A percentile compares a stretch with the other conserved stretches of the same genome.
Evolutionary conservation across 106 monocot species (phyloP).

Genomic region (Acorus gramineus): DNA sequence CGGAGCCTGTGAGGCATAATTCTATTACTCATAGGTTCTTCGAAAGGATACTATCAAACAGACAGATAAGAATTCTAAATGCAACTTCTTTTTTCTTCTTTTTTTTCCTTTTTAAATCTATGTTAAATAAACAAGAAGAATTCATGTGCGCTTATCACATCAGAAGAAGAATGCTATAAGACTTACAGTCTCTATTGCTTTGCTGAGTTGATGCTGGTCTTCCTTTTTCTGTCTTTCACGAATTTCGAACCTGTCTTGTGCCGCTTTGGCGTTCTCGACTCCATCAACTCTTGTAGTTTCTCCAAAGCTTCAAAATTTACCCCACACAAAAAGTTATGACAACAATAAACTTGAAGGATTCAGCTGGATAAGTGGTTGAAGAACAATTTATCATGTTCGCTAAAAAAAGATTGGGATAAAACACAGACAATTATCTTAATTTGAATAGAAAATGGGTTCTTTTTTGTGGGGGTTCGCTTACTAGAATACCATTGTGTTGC

Average conservation of each 20-base stretch:
- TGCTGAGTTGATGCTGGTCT: conserved; percentile 1
- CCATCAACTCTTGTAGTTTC: conserved; percentile 26
- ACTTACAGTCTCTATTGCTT: too few species aligned
- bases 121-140: too few species aligned
- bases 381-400: neutral
- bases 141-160: too few species aligned
- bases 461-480: neutral
- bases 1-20: too few species aligned
- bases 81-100: too few species aligned
- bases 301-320: conserved; percentile 23
- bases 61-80: too few species aligned
- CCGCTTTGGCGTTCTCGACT: conserved; percentile 19
- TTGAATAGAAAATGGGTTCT: neutral
- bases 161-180: too few species aligned
- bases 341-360: neutral
- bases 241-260: conserved; percentile 4
- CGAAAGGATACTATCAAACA: too few species aligned
- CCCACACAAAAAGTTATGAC: neutral
- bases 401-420: neutral
- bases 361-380: neutral
- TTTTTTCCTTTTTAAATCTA: too few species aligned
- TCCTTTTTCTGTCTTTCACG: conserved; percentile 12
- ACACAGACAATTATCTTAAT: neutral
- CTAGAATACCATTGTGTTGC: too few species aligned
- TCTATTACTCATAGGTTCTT: too few species aligned